Conservation (phyloP, 2,329 filamentous ascomycete genomes). For the Aspergillus unguis region DNA sequence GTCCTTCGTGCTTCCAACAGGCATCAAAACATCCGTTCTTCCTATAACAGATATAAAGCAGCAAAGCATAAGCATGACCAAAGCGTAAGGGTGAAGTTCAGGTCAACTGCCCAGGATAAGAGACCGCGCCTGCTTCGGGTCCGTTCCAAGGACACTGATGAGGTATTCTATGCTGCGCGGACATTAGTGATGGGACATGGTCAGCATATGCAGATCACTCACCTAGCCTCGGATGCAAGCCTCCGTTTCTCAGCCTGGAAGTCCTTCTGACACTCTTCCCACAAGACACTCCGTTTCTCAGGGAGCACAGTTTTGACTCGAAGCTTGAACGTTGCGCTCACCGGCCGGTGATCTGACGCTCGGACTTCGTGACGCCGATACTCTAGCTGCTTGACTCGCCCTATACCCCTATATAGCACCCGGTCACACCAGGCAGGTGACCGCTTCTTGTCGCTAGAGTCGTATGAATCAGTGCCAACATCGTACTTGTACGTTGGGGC, state of each 20-base stretch:
- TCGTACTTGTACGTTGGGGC: slow-evolving; percentile 98
- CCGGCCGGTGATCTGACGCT: slow-evolving; percentile 88
- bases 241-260: slow-evolving; percentile 70
- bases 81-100: slow-evolving; percentile 11
- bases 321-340: slow-evolving; percentile 79
- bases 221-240: slow-evolving; percentile 74
- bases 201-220: slow-evolving; percentile 1
- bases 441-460: slow-evolving; percentile 89
- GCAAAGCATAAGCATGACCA: slow-evolving; percentile 4
- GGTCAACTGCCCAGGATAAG: slow-evolving; percentile 34
- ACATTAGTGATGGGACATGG: slow-evolving; percentile 9
- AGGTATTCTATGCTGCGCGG: slow-evolving; percentile 59
- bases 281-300: slow-evolving; percentile 61
- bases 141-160: slow-evolving; percentile 59
- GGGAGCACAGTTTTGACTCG: slow-evolving; percentile 77
- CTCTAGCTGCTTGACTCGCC: slow-evolving; percentile 79
- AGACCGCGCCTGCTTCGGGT: slow-evolving; percentile 51
- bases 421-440: slow-evolving; percentile 97
- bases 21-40: slow-evolving; percentile 7
- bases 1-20: slow-evolving; percentile 3
- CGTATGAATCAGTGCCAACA: slow-evolving; percentile 89
- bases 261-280: slow-evolving; percentile 70
- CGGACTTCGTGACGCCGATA: slow-evolving; percentile 86
- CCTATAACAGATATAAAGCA: slow-evolving; percentile 7
- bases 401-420: slow-evolving; percentile 77